Evolutionary conservation across 2,329 filamentous ascomycete genomes (phyloP), one percentile per base, ranked within the genome.

Genomic region (Xylaria hypoxylon): DNA sequence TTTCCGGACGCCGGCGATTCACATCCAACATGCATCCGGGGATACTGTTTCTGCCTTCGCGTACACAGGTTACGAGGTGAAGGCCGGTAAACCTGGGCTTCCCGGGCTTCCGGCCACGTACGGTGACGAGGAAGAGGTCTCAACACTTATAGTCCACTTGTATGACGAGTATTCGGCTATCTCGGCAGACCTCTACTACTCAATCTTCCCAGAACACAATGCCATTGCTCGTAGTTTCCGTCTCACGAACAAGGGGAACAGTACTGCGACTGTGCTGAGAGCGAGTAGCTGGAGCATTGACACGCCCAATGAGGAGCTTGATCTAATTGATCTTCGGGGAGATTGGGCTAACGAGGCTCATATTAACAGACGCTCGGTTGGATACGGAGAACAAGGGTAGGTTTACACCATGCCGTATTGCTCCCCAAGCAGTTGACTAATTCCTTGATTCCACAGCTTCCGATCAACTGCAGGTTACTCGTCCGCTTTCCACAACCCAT

Each of bases 401-500:
- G 81, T 58, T 31, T 1, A 42, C 2, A 19, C 6, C 3, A 35
- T n/a, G 11, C 28, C 35, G 0, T 13, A 5, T 10, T 28, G 10
- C 5, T 13, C 2, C n/a, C 15, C 10, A 22, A 26, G 15, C 5
- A 10, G 2, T 10, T 47, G 17, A 50, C 19, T 63, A 67, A 68
- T 68, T 57, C 17, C 57, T 35, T 65, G 79, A 73, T 1, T 11
- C 26, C 19, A 67, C 47, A 87, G 87, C 5, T 90, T 90, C 73
- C 85, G 85, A 17, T 90, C 87, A 70, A 84, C 81, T 0, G 84
- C 83, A 2, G 89, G 89, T 1, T 90, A 88, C 73, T 87, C 88
- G 0, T 90, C 87, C 0, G 87, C 90, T 69, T 79, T 87, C 1
- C 86, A 90, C 73, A 91, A 91, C 70, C 88, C 88, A 0, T 90